phyloP scores from a whole-genome alignment of 768 basidiomycete genomes.

The Lactarius evosmus region DNA sequence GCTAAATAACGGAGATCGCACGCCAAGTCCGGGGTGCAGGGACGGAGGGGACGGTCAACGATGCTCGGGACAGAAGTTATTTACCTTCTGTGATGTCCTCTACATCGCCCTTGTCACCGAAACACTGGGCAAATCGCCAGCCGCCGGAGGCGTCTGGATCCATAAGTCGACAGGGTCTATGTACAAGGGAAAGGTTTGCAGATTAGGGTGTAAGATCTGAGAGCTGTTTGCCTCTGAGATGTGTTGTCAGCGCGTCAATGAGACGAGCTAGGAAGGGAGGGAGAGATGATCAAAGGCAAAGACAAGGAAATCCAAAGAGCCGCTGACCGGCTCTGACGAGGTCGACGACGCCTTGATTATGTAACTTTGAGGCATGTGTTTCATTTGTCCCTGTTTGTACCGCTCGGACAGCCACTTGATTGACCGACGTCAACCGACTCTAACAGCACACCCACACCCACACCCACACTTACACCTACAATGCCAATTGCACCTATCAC shows the following conservation, averaged over 20 bases:
- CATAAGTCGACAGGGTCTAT: conserved; percentile 46
- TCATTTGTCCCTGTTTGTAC: conserved; percentile 32
- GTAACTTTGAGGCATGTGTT: background rate
- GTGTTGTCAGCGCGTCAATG: conserved; percentile 9
- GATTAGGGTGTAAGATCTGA: conserved; percentile 28
- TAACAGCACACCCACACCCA: conserved; percentile 24
- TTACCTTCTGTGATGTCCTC: conserved; percentile 99
- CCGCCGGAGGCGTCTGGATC: conserved; percentile 82
- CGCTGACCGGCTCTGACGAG: conserved; percentile 13
- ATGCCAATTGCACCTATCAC: conserved; percentile 92
- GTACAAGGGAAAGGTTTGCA: conserved; percentile 21
- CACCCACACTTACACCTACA: conserved; percentile 33
- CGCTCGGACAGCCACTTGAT: background rate
- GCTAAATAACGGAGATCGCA: conserved; percentile 13
- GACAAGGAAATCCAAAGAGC: conserved; percentile 20
- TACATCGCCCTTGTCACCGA: conserved; percentile 99
- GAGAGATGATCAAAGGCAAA: conserved; percentile 14
- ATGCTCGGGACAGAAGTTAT: conserved; percentile 30
- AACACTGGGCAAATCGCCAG: conserved; percentile 99
- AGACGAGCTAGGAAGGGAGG: conserved; percentile 4
- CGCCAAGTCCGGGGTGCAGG: conserved; percentile 13
- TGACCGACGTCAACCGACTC: conserved; percentile 5
- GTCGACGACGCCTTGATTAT: conserved; percentile 3
- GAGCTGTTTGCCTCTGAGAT: conserved; percentile 25
- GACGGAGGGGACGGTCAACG: conserved; percentile 7